Percentiles rank a stretch among this genome's conserved stretches.
Evolutionary conservation across 352 stramenopile genomes (phyloP).

Genomic region (Globisporangium orthogonon): DNA sequence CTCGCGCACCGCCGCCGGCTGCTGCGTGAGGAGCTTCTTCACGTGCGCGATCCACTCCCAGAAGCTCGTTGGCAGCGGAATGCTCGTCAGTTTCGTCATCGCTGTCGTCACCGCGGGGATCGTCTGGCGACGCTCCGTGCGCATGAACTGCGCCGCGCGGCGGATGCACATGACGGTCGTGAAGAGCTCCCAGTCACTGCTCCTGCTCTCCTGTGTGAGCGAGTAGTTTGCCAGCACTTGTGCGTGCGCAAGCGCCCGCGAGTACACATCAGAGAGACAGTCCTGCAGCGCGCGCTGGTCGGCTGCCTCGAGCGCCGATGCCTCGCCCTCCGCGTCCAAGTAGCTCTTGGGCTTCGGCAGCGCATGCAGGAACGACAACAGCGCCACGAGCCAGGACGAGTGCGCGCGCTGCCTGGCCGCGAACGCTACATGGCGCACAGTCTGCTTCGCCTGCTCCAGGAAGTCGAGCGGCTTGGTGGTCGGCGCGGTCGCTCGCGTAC

Average conservation of each 20-base stretch:
- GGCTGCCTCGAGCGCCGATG: conserved; percentile 16
- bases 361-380: conserved; percentile 32
- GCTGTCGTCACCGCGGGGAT: conserved; percentile 38
- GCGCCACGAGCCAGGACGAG: conserved; percentile 31
- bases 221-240: conserved; percentile 3
- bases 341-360: conserved; percentile 36
- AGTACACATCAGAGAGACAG: conserved; percentile 43
- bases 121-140: conserved; percentile 29
- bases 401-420: conserved; percentile 28
- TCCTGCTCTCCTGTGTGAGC: conserved; percentile 11
- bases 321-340: conserved; percentile 33
- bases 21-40: conserved; percentile 23
- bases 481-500: not conserved
- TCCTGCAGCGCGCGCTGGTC: conserved; percentile 37
- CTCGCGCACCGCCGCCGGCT: conserved; percentile 15
- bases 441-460: conserved; percentile 26
- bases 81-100: conserved; percentile 31
- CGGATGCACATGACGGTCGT: conserved; percentile 38
- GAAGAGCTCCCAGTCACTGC: conserved; percentile 18
- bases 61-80: conserved; percentile 41
- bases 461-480: conserved; percentile 15
- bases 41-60: conserved; percentile 34
- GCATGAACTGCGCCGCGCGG: conserved; percentile 51
- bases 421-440: conserved; percentile 29
- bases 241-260: conserved; percentile 30